Percentiles rank a stretch among this genome's conserved stretches.
Conservation (phyloP, 2,329 filamentous ascomycete species). For the Periconia digitata region DNA sequence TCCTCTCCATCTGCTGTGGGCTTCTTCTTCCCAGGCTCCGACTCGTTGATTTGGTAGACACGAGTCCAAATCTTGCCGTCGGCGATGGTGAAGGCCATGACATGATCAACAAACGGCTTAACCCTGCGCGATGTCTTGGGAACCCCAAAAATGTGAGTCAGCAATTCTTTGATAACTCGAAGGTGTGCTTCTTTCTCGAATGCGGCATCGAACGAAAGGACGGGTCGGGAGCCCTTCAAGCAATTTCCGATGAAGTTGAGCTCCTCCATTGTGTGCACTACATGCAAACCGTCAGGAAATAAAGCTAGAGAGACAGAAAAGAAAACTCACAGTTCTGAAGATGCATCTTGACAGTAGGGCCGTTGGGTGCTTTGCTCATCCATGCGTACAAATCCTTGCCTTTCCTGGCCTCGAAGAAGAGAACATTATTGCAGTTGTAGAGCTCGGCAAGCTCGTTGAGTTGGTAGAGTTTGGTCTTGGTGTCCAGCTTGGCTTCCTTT, state of each 20-base stretch:
- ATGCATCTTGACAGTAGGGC: constrained; percentile 74
- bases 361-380: constrained; percentile 88
- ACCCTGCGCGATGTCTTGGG: constrained; percentile 84
- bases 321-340: constrained; percentile 68
- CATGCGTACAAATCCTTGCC: constrained; percentile 92
- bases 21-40: constrained; percentile 60
- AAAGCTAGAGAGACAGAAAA: constrained; percentile 2
- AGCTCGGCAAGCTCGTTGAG: constrained; percentile 58
- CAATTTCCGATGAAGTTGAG: constrained; percentile 97
- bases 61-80: constrained; percentile 96
- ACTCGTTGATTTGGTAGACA: constrained; percentile 90
- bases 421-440: constrained; percentile 91
- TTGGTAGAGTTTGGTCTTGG: constrained; percentile 76
- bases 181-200: constrained; percentile 84
- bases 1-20: constrained; percentile 45
- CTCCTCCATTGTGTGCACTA: constrained; percentile 93
- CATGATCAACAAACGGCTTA: constrained; percentile 95
- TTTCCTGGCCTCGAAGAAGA: constrained; percentile 96
- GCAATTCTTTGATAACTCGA: constrained; percentile 82
- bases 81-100: constrained; percentile 87
- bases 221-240: constrained; percentile 84
- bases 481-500: constrained; percentile 96
- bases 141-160: constrained; percentile 88
- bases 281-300: constrained; percentile 40
- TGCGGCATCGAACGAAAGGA: constrained; percentile 86